Conservation (phyloP, 805 yeast genomes). For the Maudiozyma bulderi region DNA sequence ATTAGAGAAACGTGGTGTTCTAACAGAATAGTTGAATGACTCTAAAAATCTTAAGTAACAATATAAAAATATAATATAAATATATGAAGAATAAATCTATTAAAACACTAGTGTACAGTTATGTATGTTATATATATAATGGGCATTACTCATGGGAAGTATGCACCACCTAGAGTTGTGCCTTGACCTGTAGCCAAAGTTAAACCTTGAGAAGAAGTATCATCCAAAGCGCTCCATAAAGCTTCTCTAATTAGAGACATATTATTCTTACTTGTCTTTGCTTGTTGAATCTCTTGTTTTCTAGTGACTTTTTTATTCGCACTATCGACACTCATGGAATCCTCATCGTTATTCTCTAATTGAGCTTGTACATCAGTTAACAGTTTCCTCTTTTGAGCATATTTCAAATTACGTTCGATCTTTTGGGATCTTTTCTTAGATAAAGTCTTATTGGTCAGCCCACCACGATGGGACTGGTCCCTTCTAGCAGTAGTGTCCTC, state of each 20-base stretch:
- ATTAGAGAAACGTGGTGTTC: conserved; percentile 38
- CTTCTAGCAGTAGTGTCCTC: conserved; percentile 5
- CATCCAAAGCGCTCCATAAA: conserved; percentile 64
- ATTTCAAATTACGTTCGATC: conserved; percentile 68
- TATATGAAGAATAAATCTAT: background rate
- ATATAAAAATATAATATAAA: background rate
- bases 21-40: conserved; percentile 3
- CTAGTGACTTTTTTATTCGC: conserved; percentile 15
- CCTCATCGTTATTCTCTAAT: conserved; percentile 30
- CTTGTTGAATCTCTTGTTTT: conserved; percentile 1
- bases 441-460: conserved; percentile 47
- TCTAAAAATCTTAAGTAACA: background rate
- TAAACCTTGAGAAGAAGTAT: conserved; percentile 36
- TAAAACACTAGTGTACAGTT: background rate
- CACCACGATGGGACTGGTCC: conserved; percentile 2
- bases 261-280: conserved; percentile 31
- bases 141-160: conserved; percentile 30
- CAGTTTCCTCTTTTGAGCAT: conserved; percentile 49
- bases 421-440: conserved; percentile 74
- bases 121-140: background rate
- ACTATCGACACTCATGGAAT: conserved; percentile 33
- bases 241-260: conserved; percentile 43
- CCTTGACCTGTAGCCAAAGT: conserved; percentile 53
- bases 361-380: conserved; percentile 41
- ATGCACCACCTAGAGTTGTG: conserved; percentile 76